Conservation (phyloP, 2,329 filamentous ascomycete genomes). For the Scedosporium dehoogii region DNA sequence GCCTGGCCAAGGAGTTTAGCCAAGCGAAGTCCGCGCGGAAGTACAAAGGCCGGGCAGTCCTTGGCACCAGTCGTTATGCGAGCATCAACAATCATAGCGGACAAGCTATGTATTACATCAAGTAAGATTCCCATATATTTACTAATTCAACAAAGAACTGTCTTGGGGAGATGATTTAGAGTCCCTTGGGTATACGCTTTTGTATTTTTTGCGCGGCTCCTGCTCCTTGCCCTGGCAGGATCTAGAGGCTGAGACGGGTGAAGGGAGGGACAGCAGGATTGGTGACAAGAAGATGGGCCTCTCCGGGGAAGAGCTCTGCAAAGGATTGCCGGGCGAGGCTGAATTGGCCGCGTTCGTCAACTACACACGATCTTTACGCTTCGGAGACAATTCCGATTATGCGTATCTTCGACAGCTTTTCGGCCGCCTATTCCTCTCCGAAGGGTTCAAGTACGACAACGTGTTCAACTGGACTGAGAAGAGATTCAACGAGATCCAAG, state of each 20-base stretch:
- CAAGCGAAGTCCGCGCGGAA: background rate
- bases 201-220: slow-evolving; percentile 9
- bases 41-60: slow-evolving; percentile 4
- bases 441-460: slow-evolving; percentile 69
- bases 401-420: slow-evolving; percentile 68
- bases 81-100: slow-evolving; percentile 13
- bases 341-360: slow-evolving; percentile 69
- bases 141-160: slow-evolving; percentile 6
- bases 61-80: slow-evolving; percentile 12
- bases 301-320: slow-evolving; percentile 61
- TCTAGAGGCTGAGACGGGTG: slow-evolving; percentile 60
- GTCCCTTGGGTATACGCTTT: slow-evolving; percentile 10
- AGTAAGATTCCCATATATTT: background rate
- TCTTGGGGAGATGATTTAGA: slow-evolving; percentile 11
- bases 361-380: slow-evolving; percentile 63
- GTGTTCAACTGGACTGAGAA: slow-evolving; percentile 63
- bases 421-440: slow-evolving; percentile 59
- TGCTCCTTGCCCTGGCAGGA: slow-evolving; percentile 35
- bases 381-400: slow-evolving; percentile 42
- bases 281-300: slow-evolving; percentile 29
- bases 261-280: slow-evolving; percentile 46
- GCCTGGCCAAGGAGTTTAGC: background rate
- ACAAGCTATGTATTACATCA: slow-evolving; percentile 10
- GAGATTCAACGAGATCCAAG: slow-evolving; percentile 11
- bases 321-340: slow-evolving; percentile 52